Evolutionary conservation across 192 early-diverging fungal species (phyloP), one percentile per base, ranked within the genome.

Genomic region (Backusella liffmaniae): DNA sequence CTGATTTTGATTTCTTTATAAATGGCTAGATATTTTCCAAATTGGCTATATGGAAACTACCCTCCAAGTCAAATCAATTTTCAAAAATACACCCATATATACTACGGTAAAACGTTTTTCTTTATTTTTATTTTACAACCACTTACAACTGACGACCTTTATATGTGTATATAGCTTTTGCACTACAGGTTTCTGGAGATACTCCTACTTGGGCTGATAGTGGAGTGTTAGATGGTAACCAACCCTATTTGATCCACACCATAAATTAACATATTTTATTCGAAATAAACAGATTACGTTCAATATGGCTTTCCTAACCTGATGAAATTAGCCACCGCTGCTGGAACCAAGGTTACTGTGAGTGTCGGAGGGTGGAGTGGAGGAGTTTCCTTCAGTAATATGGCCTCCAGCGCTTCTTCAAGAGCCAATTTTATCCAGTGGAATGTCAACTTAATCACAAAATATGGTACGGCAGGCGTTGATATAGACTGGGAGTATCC

Each of bases 401-500:
- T 90, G 18, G 79, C 87, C 87, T 86, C 16, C 78, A 74, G 12
- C 23, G 34, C 29, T 66, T 21, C 35, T 8, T 21, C 35, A 30
- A 84, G 91, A 34, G 69, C 76, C 30, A 73, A 66, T 0, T 83
- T 91, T 78, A 85, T 90, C 16, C 72, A 79, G 30, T 82, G 89
- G 30, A 89, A 88, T 62, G 70, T 87, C 15, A 29, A 77, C 4
- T 84, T 87, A 66, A 78, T 90, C 51, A 80, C 78, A 3, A 82
- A 85, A 1, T 89, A 84, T 68, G 70, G 81, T 12, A 77, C 92
- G 7, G 91, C 92, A 82, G 93, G 93, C 69, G 85, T 92, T 75
- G 93, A 94, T 73, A 78, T 94, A 73, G 93, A 65, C 73, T 82
- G 85, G 83, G 93, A 94, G 77, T 93, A 91, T 70, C 93, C 92